Evolutionary conservation across 2,329 filamentous ascomycete genomes (phyloP), one percentile per base, ranked within the genome.

Genomic region (Ophiostoma himal-ulmi): DNA sequence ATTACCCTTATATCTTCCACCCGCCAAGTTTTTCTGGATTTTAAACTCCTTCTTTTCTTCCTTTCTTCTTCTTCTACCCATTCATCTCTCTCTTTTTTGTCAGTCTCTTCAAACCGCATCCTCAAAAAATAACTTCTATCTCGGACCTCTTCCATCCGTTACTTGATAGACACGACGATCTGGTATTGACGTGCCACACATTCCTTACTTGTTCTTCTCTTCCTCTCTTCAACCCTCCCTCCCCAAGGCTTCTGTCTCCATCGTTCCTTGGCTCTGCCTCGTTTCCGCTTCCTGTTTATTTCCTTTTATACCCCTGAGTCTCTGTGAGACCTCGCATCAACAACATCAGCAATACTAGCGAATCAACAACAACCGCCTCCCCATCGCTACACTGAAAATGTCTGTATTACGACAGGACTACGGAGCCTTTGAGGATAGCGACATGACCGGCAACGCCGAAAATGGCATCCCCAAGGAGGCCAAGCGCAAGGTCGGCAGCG

Each of bases 331-430:
- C 57, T 34, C 22, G 52, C 52, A 57, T 8, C 54, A 62, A 14
- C 13, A 62, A 34, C 26, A 17, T 0, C 57, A 8, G 3, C 44
- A 11, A 26, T 17, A 57, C n/a, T 30, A 30, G 30, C 30, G 30
- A 30, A 30, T 48, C 41, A 17, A 8, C 52, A 57, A 60, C 54
- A 17, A 3, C 6, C 8, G 6, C 22, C 22, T 13, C 8, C 14
- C 52, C 30, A 64, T 20, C n/a, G n/a, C n/a, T n/a, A n/a, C 26
- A 62, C 8, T 64, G n/a, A 66, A 7, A 22, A 67, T 67, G 65
- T 67, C 65, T 30, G 65, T 67, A 48, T 34, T 67, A 67, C 65
- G 65, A 30, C 65, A 67, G 39, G 65, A 67, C 65, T 67, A 67
- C 22, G 65, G n/a, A 5, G 65, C 65, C 65, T 41, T 30, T 39